phyloP scores from a whole-genome alignment of 2,329 filamentous ascomycete genomes.

The Aspergillus brasiliensis region DNA sequence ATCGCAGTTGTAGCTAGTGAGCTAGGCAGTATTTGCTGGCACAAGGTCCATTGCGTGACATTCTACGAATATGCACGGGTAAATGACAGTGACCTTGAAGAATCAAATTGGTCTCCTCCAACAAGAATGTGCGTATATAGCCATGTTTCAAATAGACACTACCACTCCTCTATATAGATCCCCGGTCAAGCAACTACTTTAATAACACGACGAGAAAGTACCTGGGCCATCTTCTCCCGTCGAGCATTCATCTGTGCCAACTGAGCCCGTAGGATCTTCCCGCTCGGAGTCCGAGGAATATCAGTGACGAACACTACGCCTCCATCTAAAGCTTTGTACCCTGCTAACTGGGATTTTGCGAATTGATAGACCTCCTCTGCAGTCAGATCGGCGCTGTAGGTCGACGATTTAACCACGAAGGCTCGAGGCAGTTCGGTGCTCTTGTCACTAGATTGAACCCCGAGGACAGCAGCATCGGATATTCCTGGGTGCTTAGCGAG shows the following conservation, averaged over 20 bases:
- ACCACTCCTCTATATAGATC: not conserved
- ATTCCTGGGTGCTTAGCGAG: conserved; percentile 43
- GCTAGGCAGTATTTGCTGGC: too few species aligned
- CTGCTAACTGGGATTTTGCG: conserved; percentile 36
- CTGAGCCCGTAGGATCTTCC: conserved; percentile 43
- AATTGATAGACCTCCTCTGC: conserved; percentile 41
- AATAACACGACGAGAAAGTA: not conserved
- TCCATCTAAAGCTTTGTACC: conserved; percentile 46
- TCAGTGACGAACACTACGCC: conserved; percentile 45
- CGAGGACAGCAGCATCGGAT: conserved; percentile 45
- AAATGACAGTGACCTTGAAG: not conserved
- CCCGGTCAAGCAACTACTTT: not conserved
- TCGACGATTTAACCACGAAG: conserved; percentile 37
- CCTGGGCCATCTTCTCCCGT: conserved; percentile 20
- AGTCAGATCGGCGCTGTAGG: conserved; percentile 16
- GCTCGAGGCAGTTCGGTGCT: conserved; percentile 39
- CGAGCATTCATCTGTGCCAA: conserved; percentile 26
- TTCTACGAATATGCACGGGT: too few species aligned
- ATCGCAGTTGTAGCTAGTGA: too few species aligned
- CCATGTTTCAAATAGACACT: not conserved
- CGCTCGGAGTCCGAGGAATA: conserved; percentile 46
- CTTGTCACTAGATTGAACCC: conserved; percentile 31
- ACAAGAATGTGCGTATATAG: not conserved
- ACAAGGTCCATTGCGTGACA: too few species aligned
- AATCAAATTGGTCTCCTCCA: not conserved